phyloP scores from a whole-genome alignment of 2,329 filamentous ascomycete species.

The Lasiodiplodia gonubiensis region DNA sequence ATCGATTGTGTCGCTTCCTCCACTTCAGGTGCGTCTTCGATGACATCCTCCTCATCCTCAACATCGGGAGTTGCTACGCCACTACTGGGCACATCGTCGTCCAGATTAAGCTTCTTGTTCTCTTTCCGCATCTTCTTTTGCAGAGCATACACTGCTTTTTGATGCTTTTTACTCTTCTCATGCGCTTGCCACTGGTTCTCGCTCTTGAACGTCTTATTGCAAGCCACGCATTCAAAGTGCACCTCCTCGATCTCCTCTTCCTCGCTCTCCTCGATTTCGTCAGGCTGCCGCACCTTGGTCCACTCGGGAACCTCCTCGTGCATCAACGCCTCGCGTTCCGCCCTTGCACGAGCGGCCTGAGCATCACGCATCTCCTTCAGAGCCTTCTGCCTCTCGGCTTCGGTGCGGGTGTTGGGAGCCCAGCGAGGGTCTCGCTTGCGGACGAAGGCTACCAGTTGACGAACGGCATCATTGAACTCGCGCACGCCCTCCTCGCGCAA shows the following conservation, averaged over 20 bases:
- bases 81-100: conserved; percentile 43
- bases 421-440: conserved; percentile 91
- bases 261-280: conserved; percentile 58
- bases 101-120: conserved; percentile 64
- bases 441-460: conserved; percentile 84
- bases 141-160: conserved; percentile 82
- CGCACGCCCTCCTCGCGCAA: conserved; percentile 79
- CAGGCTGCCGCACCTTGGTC: conserved; percentile 66
- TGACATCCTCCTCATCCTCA: conserved; percentile 36
- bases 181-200: conserved; percentile 90
- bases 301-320: conserved; percentile 74
- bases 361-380: conserved; percentile 79
- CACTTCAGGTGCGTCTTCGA: conserved; percentile 30
- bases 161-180: conserved; percentile 95
- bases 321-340: conserved; percentile 78
- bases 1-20: conserved; percentile 20
- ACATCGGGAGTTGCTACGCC: conserved; percentile 42
- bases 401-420: conserved; percentile 74
- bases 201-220: conserved; percentile 77
- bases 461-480: conserved; percentile 91
- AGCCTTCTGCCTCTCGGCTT: conserved; percentile 78
- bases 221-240: conserved; percentile 67
- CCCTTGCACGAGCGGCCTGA: conserved; percentile 82
- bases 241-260: conserved; percentile 57
- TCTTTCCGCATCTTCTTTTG: conserved; percentile 83